Conservation (phyloP, 2,329 filamentous ascomycete genomes). For the Exophiala phaeomuriformis region DNA sequence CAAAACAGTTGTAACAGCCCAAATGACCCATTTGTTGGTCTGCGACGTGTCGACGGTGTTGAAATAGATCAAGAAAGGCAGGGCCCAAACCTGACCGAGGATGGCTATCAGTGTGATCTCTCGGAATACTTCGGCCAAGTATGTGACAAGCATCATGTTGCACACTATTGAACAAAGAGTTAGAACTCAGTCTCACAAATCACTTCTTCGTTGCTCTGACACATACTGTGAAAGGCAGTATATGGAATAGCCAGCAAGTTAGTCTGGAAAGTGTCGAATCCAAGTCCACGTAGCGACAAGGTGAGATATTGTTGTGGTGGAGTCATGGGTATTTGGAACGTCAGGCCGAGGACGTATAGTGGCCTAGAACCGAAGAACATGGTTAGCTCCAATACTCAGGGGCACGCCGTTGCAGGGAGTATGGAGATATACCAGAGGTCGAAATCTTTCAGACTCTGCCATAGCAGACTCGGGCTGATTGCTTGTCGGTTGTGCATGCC, state of each 20-base stretch:
- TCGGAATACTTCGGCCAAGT: background rate
- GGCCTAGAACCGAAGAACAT: slow-evolving; percentile 27
- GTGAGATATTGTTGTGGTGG: slow-evolving; percentile 51
- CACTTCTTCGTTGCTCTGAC: too few relatives aligned
- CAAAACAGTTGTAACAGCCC: slow-evolving; percentile 44
- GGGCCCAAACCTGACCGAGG: slow-evolving; percentile 51
- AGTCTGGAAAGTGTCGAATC: slow-evolving; percentile 55
- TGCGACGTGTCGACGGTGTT: slow-evolving; percentile 46
- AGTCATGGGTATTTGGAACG: slow-evolving; percentile 48
- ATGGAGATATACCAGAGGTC: slow-evolving; percentile 45
- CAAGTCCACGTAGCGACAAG: slow-evolving; percentile 48
- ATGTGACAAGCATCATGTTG: background rate
- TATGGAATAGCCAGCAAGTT: slow-evolving; percentile 59
- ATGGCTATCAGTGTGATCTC: slow-evolving; percentile 37
- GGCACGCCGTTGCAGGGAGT: too few relatives aligned
- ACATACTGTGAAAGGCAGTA: slow-evolving; percentile 44
- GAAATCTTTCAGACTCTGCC: slow-evolving; percentile 50
- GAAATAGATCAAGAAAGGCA: slow-evolving; percentile 53
- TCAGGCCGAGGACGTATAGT: slow-evolving; percentile 48
- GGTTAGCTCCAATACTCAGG: background rate
- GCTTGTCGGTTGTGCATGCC: slow-evolving; percentile 56
- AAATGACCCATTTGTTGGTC: slow-evolving; percentile 45
- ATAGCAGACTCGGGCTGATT: slow-evolving; percentile 51
- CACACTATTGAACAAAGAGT: background rate
- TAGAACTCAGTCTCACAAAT: too few relatives aligned